phyloP scores from a whole-genome alignment of 345 rosid genomes.

The Hirschfeldia incana region DNA sequence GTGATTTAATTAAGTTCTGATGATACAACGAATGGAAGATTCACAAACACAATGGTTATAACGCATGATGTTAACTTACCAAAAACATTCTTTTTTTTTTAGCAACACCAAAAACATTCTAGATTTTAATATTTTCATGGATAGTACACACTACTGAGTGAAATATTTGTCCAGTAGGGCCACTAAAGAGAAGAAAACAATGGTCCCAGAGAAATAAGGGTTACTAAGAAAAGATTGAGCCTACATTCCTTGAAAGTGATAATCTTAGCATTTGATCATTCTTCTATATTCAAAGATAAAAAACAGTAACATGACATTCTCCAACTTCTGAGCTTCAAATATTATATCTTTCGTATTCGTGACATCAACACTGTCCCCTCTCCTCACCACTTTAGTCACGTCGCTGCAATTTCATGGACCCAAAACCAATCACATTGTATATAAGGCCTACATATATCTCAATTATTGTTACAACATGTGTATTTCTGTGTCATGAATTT shows the following conservation, averaged over 20 bases:
- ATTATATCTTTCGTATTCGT: conserved; percentile 33
- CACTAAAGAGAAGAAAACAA: conserved; percentile 15
- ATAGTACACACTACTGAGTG: conserved; percentile 4
- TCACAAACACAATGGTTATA: conserved; percentile 7
- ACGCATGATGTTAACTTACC: no score
- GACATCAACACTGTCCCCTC: conserved; percentile 37
- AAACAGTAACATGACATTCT: conserved; percentile 28
- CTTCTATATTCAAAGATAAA: conserved; percentile 5
- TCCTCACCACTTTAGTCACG: conserved; percentile 30
- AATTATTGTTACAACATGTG: conserved; percentile 28
- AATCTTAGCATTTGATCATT: conserved; percentile 23
- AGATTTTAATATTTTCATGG: conserved; percentile 4
- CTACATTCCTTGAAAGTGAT: conserved; percentile 27
- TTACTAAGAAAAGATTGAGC: conserved; percentile 36
- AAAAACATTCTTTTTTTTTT: no score
- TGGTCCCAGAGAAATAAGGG: conserved; percentile 34
- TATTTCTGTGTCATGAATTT: conserved; percentile 18
- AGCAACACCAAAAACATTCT: background rate
- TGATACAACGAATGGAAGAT: background rate
- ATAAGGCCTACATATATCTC: conserved; percentile 20
- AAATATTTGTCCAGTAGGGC: conserved; percentile 23
- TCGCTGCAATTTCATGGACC: conserved; percentile 34
- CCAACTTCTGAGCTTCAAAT: conserved; percentile 26
- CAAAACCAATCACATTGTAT: conserved; percentile 7
- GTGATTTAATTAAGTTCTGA: background rate